A percentile compares a stretch with the other conserved stretches of the same genome.
Evolutionary conservation across 352 stramenopile species (phyloP).

Genomic region (Thraustochytrium striatum): DNA sequence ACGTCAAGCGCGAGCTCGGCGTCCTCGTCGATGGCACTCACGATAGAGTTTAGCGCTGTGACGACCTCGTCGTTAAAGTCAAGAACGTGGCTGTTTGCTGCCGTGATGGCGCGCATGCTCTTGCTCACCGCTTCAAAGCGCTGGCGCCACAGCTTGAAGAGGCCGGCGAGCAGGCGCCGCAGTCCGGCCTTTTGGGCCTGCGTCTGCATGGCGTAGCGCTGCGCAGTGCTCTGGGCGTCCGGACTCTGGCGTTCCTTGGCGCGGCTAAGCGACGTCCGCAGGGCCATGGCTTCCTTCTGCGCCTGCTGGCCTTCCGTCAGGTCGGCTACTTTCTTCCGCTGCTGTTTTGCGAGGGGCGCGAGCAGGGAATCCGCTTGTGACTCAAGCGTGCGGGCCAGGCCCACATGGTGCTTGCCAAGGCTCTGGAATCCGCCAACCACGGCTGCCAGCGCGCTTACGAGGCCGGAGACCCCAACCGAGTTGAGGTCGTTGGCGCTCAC

Average conservation of each 20-base stretch:
- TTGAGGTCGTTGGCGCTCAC: constrained; percentile 35
- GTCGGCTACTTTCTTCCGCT: constrained; percentile 11
- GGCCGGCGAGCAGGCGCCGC: not conserved
- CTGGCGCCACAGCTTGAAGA: constrained; percentile 19
- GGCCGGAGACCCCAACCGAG: not conserved
- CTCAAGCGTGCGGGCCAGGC: constrained; percentile 3
- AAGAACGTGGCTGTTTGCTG: constrained; percentile 21
- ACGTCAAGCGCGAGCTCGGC: not conserved
- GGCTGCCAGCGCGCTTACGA: constrained; percentile 7
- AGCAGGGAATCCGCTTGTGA: constrained; percentile 2
- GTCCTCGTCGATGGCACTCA: not conserved
- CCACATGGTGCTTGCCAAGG: constrained; percentile 39
- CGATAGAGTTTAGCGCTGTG: constrained; percentile 13
- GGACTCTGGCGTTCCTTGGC: not conserved
- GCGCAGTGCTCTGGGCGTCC: not conserved
- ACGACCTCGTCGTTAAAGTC: constrained; percentile 31
- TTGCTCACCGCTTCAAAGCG: constrained; percentile 10
- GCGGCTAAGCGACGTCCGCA: not conserved
- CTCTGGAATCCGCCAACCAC: constrained; percentile 34
- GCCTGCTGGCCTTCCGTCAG: not conserved
- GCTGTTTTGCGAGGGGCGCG: constrained; percentile 1
- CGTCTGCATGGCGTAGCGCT: not conserved
- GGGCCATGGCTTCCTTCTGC: constrained; percentile 14
- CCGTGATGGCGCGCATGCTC: constrained; percentile 4
- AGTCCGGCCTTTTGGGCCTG: not conserved